phyloP scores from a whole-genome alignment of 2,329 filamentous ascomycete species.

The Hymenoscyphus fructigenus region DNA sequence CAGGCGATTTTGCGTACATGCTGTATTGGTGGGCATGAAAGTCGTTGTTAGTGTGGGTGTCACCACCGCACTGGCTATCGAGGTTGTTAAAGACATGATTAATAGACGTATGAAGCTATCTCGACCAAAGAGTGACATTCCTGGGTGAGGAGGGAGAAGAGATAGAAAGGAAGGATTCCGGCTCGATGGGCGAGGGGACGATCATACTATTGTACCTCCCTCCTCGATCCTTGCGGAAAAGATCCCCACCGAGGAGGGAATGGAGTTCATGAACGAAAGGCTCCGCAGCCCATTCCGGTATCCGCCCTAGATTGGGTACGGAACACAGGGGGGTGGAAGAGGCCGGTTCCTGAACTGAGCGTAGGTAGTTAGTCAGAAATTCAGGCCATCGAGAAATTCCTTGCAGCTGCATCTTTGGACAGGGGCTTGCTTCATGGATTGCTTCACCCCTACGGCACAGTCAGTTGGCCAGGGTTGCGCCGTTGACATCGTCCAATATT shows the following conservation, averaged over 20 bases:
- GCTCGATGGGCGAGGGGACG: neutral
- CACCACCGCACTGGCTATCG: neutral
- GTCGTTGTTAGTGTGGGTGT: conserved; percentile 15
- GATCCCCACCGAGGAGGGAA: too few relatives aligned
- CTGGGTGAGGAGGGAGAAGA: neutral
- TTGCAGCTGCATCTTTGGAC: neutral
- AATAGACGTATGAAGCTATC: neutral
- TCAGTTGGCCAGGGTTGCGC: neutral
- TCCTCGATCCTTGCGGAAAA: neutral
- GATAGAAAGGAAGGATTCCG: neutral
- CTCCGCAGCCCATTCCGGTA: neutral
- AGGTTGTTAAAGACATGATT: conserved; percentile 9
- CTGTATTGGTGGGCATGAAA: conserved; percentile 16
- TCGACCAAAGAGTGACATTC: neutral
- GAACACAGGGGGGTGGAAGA: neutral
- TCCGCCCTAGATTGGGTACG: neutral
- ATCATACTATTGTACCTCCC: neutral
- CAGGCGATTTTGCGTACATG: conserved; percentile 26
- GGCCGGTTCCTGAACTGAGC: neutral
- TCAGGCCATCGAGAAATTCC: neutral
- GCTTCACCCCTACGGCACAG: conserved; percentile 9
- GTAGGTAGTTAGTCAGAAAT: neutral
- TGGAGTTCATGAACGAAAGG: neutral
- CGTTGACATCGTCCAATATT: neutral
- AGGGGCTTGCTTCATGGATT: conserved; percentile 6